Evolutionary conservation across 176 grass and related monocot genomes (phyloP).

Genomic region (Oryza australiensis): DNA sequence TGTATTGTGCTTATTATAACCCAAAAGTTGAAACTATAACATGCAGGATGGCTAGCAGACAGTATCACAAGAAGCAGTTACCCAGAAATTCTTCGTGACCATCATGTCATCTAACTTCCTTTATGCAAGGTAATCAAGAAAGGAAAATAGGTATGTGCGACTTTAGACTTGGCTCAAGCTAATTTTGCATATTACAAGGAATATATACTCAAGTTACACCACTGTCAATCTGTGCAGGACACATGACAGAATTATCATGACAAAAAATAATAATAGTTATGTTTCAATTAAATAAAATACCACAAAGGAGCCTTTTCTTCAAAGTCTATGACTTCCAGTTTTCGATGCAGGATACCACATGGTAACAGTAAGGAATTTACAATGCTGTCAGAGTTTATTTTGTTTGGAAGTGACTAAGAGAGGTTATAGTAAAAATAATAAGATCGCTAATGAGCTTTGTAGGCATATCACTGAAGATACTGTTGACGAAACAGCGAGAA

Average conservation of each 20-base stretch:
- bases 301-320: neutral
- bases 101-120: constrained; percentile 10
- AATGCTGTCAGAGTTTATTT: constrained; percentile 1
- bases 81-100: constrained; percentile 4
- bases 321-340: constrained; percentile 24
- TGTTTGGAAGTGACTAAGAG: constrained; percentile 4
- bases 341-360: constrained; percentile 18
- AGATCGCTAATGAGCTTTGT: constrained; percentile 23
- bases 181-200: neutral
- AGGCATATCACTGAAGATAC: constrained; percentile 5
- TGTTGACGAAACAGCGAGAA: neutral
- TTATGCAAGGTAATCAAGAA: neutral
- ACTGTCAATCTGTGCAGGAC: constrained; percentile 8
- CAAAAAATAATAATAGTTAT: neutral
- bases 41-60: neutral
- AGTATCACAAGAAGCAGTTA: neutral
- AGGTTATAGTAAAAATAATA: neutral
- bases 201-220: neutral
- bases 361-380: constrained; percentile 4
- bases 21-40: constrained; percentile 3
- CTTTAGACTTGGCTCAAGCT: neutral
- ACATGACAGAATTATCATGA: constrained; percentile 17
- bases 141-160: neutral
- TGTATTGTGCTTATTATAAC: neutral
- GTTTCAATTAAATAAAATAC: neutral